Base-by-base conservation (phyloP, 2,329 filamentous ascomycete species). In the Cladophialophora exuberans region DNA sequence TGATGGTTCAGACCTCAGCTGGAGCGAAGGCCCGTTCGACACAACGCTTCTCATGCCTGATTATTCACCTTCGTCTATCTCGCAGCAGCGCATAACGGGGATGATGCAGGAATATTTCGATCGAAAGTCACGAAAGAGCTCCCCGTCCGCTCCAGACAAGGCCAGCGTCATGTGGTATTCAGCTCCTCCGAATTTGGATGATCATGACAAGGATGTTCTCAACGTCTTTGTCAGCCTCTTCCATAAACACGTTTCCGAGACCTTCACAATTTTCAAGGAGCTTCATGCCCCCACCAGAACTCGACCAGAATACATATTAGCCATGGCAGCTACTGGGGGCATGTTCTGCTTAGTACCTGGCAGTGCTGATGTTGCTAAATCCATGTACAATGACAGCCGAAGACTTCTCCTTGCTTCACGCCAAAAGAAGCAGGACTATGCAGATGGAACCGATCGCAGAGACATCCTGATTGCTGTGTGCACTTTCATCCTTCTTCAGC, bases 41-140 rank as follows among this genome's bases (percentile, higher is more conserved):
- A 38, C 54, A 17, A 50, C 47, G 17, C 39, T 43, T 6, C 44
- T 42, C 1, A 28, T 57, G 38, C 31, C 41, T 4, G 39, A 57
- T 18, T 38, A 57, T 53, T 43, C 41, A n/a, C 22, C 46, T 11
- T 44, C 54, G n/a, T 54, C 49, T 13, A 22, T 20, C 13, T 42
- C 54, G 3, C 52, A 53, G 38, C 43, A 57, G 18, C 47, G 38
- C 15, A 30, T 57, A 28, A 49, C 52, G 4, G 43, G 42, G 7
- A 41, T 39, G 41, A 57, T 57, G 54, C 54, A 57, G 41, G 54
- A 57, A 26, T 54, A 57, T 36, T 57, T 57, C 20, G 54, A 57
- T 25, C 33, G 54, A 6, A 57, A 57, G 25, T 54, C 54, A 9
- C n/a, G 38, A 13, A 41, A 46, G 43, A 25, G 54, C 50, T 15